Evolutionary conservation across 1,139 yeast genomes (phyloP).

Genomic region (Suhomyces chickasaworum): DNA sequence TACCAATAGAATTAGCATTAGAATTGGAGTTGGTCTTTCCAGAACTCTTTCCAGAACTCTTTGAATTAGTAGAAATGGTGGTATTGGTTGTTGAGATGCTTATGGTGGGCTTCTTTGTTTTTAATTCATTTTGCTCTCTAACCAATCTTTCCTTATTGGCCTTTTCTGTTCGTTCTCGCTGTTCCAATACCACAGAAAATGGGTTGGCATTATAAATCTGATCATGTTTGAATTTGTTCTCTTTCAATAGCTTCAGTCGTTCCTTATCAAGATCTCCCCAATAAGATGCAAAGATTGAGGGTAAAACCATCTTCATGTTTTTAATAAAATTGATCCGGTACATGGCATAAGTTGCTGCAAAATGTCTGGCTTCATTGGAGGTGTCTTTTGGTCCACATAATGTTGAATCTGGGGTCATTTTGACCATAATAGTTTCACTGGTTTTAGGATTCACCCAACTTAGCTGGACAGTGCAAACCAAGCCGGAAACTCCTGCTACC

Average conservation of each 20-base stretch:
- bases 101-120: slow-evolving; percentile 46
- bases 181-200: slow-evolving; percentile 60
- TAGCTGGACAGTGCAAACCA: slow-evolving; percentile 60
- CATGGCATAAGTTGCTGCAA: slow-evolving; percentile 85
- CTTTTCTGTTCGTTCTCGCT: slow-evolving; percentile 45
- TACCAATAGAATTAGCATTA: too few species aligned
- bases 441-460: slow-evolving; percentile 83
- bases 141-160: slow-evolving; percentile 48
- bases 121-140: slow-evolving; percentile 37
- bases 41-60: too few species aligned
- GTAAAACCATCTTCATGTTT: slow-evolving; percentile 83
- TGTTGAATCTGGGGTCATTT: slow-evolving; percentile 60
- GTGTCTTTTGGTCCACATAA: slow-evolving; percentile 68
- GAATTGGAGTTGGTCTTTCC: too few species aligned
- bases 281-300: slow-evolving; percentile 73
- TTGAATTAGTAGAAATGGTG: too few species aligned
- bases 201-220: slow-evolving; percentile 68
- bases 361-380: slow-evolving; percentile 85
- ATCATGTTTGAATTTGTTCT: slow-evolving; percentile 51
- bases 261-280: slow-evolving; percentile 74
- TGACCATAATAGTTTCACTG: slow-evolving; percentile 59
- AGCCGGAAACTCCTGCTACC: slow-evolving; percentile 44
- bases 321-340: slow-evolving; percentile 79
- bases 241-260: slow-evolving; percentile 47
- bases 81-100: slow-evolving; percentile 20